These are phyloP conservation scores for Nicotiana rustica DNA, from an alignment of 305 asterid species.

Conservation along the genomic window DNA sequence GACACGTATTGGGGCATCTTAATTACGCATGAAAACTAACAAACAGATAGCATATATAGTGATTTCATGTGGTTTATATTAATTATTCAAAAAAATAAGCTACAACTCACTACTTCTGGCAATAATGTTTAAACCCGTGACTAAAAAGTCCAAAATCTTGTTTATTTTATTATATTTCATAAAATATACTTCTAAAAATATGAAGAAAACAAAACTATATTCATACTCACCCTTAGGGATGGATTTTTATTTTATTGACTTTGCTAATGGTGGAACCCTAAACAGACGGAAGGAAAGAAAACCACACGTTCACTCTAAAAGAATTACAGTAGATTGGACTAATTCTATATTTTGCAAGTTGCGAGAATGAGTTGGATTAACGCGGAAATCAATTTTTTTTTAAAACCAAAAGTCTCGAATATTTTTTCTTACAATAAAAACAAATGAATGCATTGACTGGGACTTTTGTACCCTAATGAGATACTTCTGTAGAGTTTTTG, in stretches of 20 bases:
- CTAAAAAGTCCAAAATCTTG: not conserved
- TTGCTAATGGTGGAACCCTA: not conserved
- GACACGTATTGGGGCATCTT: slow-evolving; percentile 18
- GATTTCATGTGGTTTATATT: slow-evolving; percentile 22
- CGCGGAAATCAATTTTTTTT: not conserved
- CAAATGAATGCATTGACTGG: not conserved
- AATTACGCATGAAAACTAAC: slow-evolving; percentile 22
- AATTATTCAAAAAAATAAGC: not conserved
- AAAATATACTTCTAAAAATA: not conserved
- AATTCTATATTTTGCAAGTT: not conserved
- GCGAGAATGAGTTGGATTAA: not conserved
- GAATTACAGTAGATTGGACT: not conserved
- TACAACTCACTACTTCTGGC: not conserved
- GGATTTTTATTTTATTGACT: slow-evolving; percentile 5
- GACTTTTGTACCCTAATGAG: not conserved
- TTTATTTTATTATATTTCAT: not conserved
- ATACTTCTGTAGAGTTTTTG: not conserved
- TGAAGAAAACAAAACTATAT: not conserved
- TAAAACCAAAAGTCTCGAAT: not conserved
- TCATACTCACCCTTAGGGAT: not conserved
- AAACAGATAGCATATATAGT: not conserved
- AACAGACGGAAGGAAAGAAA: not conserved
- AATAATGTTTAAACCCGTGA: not conserved
- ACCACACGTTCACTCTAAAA: slow-evolving; percentile 6
- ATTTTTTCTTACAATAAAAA: not conserved